Conservation (phyloP, 1,284 basidiomycete genomes). For the Rhodotorula sp. region DNA sequence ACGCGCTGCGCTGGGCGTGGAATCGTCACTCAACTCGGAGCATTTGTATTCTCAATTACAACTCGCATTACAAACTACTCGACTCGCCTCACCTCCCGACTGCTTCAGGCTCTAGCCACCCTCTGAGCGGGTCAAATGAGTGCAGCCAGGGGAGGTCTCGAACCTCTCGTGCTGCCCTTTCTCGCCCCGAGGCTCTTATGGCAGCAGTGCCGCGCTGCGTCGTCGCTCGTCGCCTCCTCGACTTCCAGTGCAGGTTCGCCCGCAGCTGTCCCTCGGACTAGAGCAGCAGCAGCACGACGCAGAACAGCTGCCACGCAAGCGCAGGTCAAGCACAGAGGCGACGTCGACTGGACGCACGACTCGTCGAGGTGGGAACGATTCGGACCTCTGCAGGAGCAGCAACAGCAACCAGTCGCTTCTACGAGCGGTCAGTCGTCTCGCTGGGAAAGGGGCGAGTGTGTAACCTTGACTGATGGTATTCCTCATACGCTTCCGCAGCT, state of each 20-base stretch:
- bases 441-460: fast-evolving
- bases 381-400: too few species aligned
- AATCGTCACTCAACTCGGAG: not conserved
- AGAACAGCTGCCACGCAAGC: not conserved
- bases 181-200: slow-evolving; percentile 13
- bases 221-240: not conserved
- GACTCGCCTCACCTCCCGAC: not conserved
- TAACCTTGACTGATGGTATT: not conserved
- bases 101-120: not conserved
- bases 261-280: not conserved
- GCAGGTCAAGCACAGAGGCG: not conserved
- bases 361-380: not conserved
- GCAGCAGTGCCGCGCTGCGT: too few species aligned
- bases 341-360: not conserved
- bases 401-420: slow-evolving; percentile 6
- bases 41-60: not conserved
- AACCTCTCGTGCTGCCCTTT: slow-evolving; percentile 16
- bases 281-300: not conserved
- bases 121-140: not conserved
- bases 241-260: not conserved
- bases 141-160: not conserved
- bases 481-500: not conserved
- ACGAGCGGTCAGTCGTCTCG: slow-evolving; percentile 13
- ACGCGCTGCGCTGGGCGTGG: not conserved
- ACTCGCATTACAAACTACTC: not conserved